A percentile compares a stretch with the other conserved stretches of the same genome.
Conservation (phyloP, 768 basidiomycete genomes). For the Russula brevipes region DNA sequence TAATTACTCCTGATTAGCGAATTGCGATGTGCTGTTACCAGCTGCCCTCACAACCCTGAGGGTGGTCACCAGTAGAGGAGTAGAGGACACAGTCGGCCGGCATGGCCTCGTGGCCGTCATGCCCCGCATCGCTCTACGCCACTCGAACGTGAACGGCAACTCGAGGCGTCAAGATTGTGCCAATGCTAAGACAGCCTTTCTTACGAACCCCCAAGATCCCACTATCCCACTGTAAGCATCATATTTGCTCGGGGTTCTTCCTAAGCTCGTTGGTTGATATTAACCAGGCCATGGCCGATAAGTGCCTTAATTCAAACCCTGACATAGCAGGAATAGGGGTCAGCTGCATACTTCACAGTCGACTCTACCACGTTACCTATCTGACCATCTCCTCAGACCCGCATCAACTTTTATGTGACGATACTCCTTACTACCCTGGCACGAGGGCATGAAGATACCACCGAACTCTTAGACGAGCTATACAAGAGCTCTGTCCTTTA, state of each 20-base stretch:
- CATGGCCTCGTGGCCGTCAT: neutral
- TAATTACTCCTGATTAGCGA: too few species aligned
- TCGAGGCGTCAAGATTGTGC: too few species aligned
- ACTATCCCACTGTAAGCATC: too few species aligned
- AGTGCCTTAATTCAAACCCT: slow-evolving; percentile 1
- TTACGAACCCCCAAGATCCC: too few species aligned
- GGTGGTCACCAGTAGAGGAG: too few species aligned
- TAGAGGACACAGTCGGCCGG: neutral
- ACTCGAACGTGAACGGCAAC: neutral
- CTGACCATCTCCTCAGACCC: neutral
- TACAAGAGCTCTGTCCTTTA: slow-evolving; percentile 3
- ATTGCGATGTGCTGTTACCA: too few species aligned
- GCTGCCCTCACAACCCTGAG: too few species aligned
- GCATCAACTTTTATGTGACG: slow-evolving; percentile 15
- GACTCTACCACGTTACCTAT: neutral
- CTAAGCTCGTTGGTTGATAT: too few species aligned
- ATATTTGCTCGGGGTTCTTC: too few species aligned
- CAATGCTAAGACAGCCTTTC: too few species aligned
- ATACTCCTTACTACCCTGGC: slow-evolving; percentile 5
- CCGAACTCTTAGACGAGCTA: neutral
- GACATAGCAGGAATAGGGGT: slow-evolving; percentile 12
- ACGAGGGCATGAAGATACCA: neutral
- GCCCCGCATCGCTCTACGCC: neutral
- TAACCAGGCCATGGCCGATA: neutral
- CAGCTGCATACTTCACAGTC: neutral